Evolutionary conservation across 192 early-diverging fungal genomes (phyloP).

Genomic region (Coemansia sp.): DNA sequence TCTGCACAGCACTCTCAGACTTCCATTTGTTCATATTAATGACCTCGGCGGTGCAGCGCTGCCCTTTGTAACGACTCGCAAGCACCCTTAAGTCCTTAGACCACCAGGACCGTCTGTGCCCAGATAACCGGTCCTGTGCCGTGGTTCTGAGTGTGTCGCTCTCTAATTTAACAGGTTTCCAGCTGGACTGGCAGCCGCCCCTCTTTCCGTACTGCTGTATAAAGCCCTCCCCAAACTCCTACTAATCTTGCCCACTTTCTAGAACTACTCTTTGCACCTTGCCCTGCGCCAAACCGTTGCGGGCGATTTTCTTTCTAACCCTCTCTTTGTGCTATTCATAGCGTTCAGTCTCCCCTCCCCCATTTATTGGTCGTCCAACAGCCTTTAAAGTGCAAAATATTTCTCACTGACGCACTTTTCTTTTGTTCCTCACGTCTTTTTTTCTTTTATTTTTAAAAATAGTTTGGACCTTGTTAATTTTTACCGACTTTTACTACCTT

Average conservation of each 20-base stretch:
- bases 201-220: background rate
- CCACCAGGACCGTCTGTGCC: background rate
- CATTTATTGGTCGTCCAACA: background rate
- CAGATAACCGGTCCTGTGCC: background rate
- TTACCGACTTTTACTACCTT: background rate
- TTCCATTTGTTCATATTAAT: background rate
- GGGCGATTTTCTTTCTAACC: slow-evolving; percentile 14
- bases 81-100: background rate
- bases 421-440: slow-evolving; percentile 7
- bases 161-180: background rate
- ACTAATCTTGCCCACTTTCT: background rate
- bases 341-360: background rate
- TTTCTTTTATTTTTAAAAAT: slow-evolving; percentile 18
- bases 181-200: slow-evolving; percentile 5
- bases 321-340: slow-evolving; percentile 3
- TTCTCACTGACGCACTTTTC: slow-evolving; percentile 3
- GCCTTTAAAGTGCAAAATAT: slow-evolving; percentile 1
- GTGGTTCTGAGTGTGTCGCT: background rate
- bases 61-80: background rate
- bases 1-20: background rate
- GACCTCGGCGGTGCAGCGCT: background rate
- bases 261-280: background rate
- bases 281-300: background rate
- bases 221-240: background rate
- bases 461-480: slow-evolving; percentile 1